phyloP scores from a whole-genome alignment of 768 basidiomycete species.

The Vishniacozyma victoriae region DNA sequence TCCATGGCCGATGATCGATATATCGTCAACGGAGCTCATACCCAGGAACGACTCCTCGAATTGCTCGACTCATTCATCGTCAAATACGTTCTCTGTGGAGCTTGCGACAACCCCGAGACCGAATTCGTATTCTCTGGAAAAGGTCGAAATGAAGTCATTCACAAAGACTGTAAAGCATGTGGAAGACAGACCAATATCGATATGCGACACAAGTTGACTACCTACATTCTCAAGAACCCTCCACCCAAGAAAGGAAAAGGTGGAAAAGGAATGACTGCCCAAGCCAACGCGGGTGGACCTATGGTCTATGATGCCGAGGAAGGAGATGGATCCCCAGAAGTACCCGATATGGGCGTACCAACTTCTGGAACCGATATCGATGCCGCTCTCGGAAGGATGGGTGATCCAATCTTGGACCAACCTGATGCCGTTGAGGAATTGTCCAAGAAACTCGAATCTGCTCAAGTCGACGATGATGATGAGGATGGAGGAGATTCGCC shows the following conservation, averaged over 20 bases:
- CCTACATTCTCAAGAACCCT: constrained; percentile 96
- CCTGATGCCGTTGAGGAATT: constrained; percentile 66
- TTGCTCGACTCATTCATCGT: constrained; percentile 96
- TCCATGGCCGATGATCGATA: constrained; percentile 94
- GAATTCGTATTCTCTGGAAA: constrained; percentile 72
- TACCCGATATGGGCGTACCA: constrained; percentile 23
- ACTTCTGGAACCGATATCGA: constrained; percentile 63
- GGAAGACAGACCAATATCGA: constrained; percentile 86
- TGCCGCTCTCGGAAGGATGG: constrained; percentile 59
- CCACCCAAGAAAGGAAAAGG: constrained; percentile 67
- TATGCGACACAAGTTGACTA: constrained; percentile 93
- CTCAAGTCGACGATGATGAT: constrained; percentile 64
- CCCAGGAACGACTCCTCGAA: constrained; percentile 83
- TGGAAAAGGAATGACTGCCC: constrained; percentile 50
- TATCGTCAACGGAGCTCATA: constrained; percentile 96
- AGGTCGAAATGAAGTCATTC: constrained; percentile 73
- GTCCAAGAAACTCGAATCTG: constrained; percentile 57
- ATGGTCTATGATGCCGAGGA: constrained; percentile 48
- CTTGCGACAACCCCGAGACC: constrained; percentile 99
- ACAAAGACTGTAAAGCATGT: constrained; percentile 97
- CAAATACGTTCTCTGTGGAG: constrained; percentile 92
- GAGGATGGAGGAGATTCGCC: constrained; percentile 89
- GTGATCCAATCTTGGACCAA: constrained; percentile 19
- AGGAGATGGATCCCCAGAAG: constrained; percentile 35
- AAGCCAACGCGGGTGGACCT: constrained; percentile 41